phyloP scores from a whole-genome alignment of 1,284 basidiomycete species.

The Microbotryum lychnidis-dioicae region DNA sequence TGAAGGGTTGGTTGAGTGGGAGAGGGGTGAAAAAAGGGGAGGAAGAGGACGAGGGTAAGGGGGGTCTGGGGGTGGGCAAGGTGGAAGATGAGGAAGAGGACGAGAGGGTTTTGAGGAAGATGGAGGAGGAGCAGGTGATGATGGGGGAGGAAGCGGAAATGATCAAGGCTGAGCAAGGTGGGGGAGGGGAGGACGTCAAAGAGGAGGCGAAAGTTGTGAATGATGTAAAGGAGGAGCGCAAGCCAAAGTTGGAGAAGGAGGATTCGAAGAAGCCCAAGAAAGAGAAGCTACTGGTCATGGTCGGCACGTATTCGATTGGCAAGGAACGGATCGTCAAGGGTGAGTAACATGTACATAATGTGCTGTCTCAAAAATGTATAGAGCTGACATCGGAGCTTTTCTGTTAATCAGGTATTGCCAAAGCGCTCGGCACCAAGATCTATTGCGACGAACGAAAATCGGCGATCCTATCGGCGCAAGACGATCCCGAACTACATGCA shows the following conservation, averaged over 20 bases:
- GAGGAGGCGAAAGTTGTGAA: conserved; percentile 34
- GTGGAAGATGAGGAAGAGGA: conserved; percentile 15
- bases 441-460: conserved; percentile 81
- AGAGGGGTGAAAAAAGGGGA: conserved; percentile 37
- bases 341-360: conserved; percentile 32
- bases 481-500: conserved; percentile 68
- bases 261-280: conserved; percentile 32
- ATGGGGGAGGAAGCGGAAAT: conserved; percentile 15
- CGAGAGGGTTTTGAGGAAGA: conserved; percentile 29
- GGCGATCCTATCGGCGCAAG: conserved; percentile 68
- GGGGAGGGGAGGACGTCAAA: conserved; percentile 38
- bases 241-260: conserved; percentile 26
- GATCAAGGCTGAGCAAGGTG: conserved; percentile 42
- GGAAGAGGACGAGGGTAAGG: conserved; percentile 15
- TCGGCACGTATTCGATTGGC: conserved; percentile 94
- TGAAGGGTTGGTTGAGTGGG: conserved; percentile 40
- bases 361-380: not conserved
- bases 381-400: not conserved
- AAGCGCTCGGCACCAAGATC: conserved; percentile 70
- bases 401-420: conserved; percentile 45
- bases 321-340: conserved; percentile 96
- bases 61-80: conserved; percentile 30
- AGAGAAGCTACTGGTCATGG: conserved; percentile 58
- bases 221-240: conserved; percentile 34
- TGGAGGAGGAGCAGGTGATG: conserved; percentile 20